Percentiles rank a stretch among this genome's conserved stretches.
These are phyloP conservation scores for Aspergillus sclerotiicarbonarius DNA, from an alignment of 495 filamentous ascomycete genomes.

Conservation along the genomic window DNA sequence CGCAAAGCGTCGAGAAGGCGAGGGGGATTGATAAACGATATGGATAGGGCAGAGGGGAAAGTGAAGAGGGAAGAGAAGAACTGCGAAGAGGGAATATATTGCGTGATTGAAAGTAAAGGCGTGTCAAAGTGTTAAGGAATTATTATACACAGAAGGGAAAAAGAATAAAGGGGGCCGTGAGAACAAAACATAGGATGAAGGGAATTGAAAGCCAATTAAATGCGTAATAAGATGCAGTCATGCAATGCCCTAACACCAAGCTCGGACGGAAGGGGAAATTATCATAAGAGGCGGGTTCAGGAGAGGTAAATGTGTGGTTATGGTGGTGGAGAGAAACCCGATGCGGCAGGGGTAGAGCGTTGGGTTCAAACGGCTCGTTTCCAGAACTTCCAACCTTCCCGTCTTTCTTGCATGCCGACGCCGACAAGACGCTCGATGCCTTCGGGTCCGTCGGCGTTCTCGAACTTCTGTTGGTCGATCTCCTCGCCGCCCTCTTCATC, in stretches of 20 bases:
- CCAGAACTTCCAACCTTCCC: constrained; percentile 96
- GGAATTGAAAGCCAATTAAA: not conserved
- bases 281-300: not conserved
- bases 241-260: constrained; percentile 1
- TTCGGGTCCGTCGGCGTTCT: constrained; percentile 74
- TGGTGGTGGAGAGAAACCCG: not conserved
- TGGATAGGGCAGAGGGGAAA: not conserved
- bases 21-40: constrained; percentile 1
- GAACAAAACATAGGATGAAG: not conserved
- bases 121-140: constrained; percentile 9
- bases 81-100: not conserved
- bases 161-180: not conserved
- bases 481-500: constrained; percentile 80
- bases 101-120: not conserved
- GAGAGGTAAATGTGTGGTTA: not conserved
- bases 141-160: constrained; percentile 14
- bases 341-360: not conserved
- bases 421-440: constrained; percentile 70
- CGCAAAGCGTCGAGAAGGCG: constrained; percentile 4
- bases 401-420: constrained; percentile 62
- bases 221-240: constrained; percentile 2
- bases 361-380: constrained; percentile 38
- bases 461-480: constrained; percentile 89
- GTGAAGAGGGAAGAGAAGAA: not conserved
- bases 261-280: not conserved